Base-by-base conservation (phyloP, 148 eudicot species). In the Tetragonia tetragonoides region DNA sequence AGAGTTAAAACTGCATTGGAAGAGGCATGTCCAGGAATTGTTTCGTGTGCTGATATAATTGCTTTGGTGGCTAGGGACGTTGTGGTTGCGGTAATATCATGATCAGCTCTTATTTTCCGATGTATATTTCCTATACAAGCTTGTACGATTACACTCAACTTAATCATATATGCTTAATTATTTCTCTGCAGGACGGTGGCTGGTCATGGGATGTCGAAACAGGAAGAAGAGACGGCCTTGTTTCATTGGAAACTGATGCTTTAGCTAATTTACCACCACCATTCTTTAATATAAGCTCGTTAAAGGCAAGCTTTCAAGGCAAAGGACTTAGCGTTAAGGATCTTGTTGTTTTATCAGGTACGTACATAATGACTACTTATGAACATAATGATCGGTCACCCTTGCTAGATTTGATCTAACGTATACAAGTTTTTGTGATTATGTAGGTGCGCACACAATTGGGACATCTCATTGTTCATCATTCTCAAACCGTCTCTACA, bases 331-430 rank as follows among this genome's bases (percentile, higher is more conserved):
- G 59, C 23, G 81, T 68, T 2, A 86, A 86, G 78, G 93, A 90
- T 78, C 85, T 90, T 14, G 91, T 70, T 23, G 91, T 90, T 44
- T 83, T 90, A 15, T 90, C 93, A 75, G 90, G 94, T 84, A 70
- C n/a, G n/a, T n/a, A n/a, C n/a, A n/a, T n/a, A n/a, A n/a, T n/a
- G n/a, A n/a, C n/a, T n/a, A n/a, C n/a, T n/a, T n/a, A n/a, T n/a
- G n/a, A n/a, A n/a, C n/a, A n/a, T n/a, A n/a, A n/a, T n/a, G n/a
- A n/a, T n/a, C n/a, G n/a, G n/a, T n/a, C n/a, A n/a, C n/a, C n/a
- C n/a, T n/a, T n/a, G n/a, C n/a, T n/a, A n/a, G n/a, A n/a, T n/a
- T n/a, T n/a, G n/a, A n/a, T n/a, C n/a, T n/a, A n/a, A n/a, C n/a
- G n/a, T n/a, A n/a, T n/a, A n/a, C n/a, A n/a, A n/a, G n/a, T n/a